phyloP scores from a whole-genome alignment of 768 basidiomycete species.

The Tulasnella sp. region DNA sequence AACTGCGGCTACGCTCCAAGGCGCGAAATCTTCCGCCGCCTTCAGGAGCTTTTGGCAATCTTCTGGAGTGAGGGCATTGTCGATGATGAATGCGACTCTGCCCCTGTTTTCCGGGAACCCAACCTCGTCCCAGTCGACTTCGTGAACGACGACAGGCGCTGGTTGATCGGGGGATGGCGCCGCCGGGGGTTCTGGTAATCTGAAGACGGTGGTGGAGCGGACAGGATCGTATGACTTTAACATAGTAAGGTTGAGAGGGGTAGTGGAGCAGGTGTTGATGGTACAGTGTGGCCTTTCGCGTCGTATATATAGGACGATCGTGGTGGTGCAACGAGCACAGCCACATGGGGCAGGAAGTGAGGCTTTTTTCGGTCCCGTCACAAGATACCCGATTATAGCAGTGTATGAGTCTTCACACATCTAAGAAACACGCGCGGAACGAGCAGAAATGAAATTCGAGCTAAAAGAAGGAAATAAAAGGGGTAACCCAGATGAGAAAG shows the following conservation, averaged over 20 bases:
- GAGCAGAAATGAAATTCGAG: no score
- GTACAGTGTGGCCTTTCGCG: no score
- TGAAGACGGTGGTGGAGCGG: not conserved
- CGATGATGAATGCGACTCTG: conserved; percentile 27
- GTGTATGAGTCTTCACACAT: no score
- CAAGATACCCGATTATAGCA: no score
- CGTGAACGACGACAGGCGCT: conserved; percentile 22
- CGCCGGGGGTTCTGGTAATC: not conserved
- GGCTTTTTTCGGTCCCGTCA: no score
- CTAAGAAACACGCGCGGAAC: no score
- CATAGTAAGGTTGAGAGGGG: not conserved
- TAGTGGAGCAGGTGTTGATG: not conserved
- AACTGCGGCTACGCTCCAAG: conserved; percentile 17
- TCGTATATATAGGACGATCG: no score
- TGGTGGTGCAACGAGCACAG: no score
- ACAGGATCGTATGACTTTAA: not conserved
- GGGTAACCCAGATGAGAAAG: no score
- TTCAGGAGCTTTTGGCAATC: conserved; percentile 26
- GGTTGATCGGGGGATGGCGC: conserved; percentile 8
- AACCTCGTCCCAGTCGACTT: conserved; percentile 27
- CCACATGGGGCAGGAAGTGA: no score
- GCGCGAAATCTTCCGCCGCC: conserved; percentile 4
- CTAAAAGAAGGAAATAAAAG: no score
- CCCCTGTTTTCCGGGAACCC: conserved; percentile 26
- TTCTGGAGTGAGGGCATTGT: conserved; percentile 28